Percentiles rank a stretch among this genome's conserved stretches.
phyloP scores from a whole-genome alignment of 345 rosid species.

The Salix arbutifolia region DNA sequence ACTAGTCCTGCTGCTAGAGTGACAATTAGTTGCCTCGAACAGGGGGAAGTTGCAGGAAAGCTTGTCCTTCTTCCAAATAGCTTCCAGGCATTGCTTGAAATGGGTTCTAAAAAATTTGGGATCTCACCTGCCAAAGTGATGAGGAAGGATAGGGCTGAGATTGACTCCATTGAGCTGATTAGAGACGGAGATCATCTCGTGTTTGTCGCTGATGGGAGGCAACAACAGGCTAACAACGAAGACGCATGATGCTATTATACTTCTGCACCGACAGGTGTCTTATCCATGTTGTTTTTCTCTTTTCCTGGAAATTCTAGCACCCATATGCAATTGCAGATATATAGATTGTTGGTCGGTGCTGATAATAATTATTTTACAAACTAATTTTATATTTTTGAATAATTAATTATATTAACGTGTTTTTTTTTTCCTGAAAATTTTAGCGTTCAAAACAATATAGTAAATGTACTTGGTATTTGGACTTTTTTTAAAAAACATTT shows the following conservation, averaged over 20 bases:
- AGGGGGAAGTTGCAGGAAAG: conserved; percentile 46
- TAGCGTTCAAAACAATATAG: no score
- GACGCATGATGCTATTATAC: neutral
- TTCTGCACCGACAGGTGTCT: neutral
- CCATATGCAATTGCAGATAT: neutral
- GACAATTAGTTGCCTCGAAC: conserved; percentile 57
- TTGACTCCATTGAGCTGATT: conserved; percentile 62
- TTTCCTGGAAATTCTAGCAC: neutral
- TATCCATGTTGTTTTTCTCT: neutral
- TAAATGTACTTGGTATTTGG: no score
- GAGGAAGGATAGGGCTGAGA: conserved; percentile 54
- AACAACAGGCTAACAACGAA: neutral
- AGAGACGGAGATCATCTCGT: conserved; percentile 83
- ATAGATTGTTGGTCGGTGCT: no score
- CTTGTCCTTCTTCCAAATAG: conserved; percentile 58
- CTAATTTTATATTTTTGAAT: no score
- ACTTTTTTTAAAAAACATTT: no score
- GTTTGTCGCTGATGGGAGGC: conserved; percentile 29
- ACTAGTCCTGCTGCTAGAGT: conserved; percentile 42
- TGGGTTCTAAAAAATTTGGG: conserved; percentile 61
- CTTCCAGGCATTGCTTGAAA: conserved; percentile 52
- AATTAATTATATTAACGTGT: no score
- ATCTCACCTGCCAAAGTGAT: conserved; percentile 42
- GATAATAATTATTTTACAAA: no score
- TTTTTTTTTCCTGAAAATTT: no score